phyloP scores from a whole-genome alignment of 2,329 filamentous ascomycete genomes.

The Zasmidium cellare region DNA sequence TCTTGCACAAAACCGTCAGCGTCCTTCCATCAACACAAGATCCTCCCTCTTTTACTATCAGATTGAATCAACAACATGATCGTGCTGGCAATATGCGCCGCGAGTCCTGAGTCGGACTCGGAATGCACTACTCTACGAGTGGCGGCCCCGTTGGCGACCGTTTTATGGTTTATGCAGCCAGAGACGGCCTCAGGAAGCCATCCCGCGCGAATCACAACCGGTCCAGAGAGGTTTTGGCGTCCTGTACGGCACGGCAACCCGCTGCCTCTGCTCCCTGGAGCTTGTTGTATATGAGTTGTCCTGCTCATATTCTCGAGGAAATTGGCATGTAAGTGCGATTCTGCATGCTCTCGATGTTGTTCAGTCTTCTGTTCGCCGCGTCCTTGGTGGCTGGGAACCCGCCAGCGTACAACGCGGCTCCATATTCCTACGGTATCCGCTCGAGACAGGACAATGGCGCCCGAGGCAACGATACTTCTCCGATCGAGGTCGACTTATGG shows the following conservation, averaged over 20 bases:
- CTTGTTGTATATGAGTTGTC: no score
- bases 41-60: no score
- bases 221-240: no score
- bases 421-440: constrained; percentile 11
- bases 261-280: no score
- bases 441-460: constrained; percentile 11
- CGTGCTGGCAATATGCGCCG: no score
- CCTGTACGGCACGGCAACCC: no score
- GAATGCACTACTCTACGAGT: neutral
- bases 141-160: neutral
- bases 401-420: constrained; percentile 13
- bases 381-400: constrained; percentile 12
- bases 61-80: no score
- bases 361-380: constrained; percentile 1
- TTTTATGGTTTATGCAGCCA: neutral
- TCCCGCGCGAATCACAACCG: no score
- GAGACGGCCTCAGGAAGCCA: neutral
- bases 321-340: neutral
- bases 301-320: no score
- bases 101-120: no score
- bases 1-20: no score
- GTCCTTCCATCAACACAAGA: no score
- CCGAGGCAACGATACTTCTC: constrained; percentile 4
- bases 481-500: constrained; percentile 26
- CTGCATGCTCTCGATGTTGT: neutral